Percentiles rank a stretch among this genome's conserved stretches.
Evolutionary conservation across 2,329 filamentous ascomycete genomes (phyloP).

Genomic region (Fusarium newnesense): DNA sequence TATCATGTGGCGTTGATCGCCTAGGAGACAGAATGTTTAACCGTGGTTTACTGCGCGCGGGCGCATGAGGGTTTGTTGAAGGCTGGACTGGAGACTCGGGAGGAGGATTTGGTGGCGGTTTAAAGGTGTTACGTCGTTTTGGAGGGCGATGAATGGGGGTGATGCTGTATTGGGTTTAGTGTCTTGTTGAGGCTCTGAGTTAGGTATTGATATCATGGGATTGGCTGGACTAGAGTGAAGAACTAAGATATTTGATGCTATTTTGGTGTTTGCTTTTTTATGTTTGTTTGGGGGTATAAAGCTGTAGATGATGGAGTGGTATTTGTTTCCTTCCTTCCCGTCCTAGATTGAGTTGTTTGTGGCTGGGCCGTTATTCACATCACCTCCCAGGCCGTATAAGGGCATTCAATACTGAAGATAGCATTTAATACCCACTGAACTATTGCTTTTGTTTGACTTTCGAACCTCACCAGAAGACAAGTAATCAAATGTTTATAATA

Average conservation of each 20-base stretch:
- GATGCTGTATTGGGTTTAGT: constrained; percentile 23
- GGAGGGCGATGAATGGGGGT: constrained; percentile 11
- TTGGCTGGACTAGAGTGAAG: not conserved
- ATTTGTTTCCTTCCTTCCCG: not conserved
- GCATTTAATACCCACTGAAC: not conserved
- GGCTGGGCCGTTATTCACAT: not conserved
- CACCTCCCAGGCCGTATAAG: not conserved
- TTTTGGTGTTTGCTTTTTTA: not conserved
- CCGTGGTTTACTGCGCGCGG: constrained; percentile 12
- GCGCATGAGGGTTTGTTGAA: constrained; percentile 16
- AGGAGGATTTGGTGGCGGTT: constrained; percentile 13
- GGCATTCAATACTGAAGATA: not conserved
- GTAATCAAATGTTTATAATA: not conserved
- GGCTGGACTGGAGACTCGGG: not conserved
- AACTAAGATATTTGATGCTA: not conserved
- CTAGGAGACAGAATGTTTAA: not conserved
- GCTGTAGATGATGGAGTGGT: not conserved
- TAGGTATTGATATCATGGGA: constrained; percentile 7
- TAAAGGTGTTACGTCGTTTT: constrained; percentile 31
- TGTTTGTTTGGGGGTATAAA: not conserved
- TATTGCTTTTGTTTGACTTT: not conserved
- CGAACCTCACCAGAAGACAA: not conserved
- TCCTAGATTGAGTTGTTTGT: not conserved
- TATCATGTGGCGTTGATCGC: constrained; percentile 14
- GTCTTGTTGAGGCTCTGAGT: constrained; percentile 24